A percentile compares a stretch with the other conserved stretches of the same genome.
Conservation (phyloP, 2,329 filamentous ascomycete species). For the Hortaea sp. region DNA sequence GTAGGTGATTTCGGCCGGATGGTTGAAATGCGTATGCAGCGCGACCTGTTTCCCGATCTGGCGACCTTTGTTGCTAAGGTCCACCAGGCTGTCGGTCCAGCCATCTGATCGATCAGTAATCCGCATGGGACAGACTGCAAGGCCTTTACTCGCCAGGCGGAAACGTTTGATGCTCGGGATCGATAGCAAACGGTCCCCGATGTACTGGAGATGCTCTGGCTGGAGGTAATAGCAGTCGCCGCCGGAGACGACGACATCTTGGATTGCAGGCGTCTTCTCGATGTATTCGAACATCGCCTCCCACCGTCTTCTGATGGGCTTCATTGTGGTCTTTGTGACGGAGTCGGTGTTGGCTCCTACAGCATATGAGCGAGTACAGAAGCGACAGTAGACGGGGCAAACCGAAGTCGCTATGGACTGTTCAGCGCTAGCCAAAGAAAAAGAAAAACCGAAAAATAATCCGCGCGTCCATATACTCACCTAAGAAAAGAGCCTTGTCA, state of each 20-base stretch:
- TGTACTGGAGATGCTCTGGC: constrained; percentile 41
- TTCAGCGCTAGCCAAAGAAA: constrained; percentile 2
- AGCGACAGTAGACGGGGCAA: constrained; percentile 54
- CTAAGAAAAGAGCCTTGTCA: constrained; percentile 52
- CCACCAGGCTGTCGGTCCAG: constrained; percentile 46
- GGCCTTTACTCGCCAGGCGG: constrained; percentile 52
- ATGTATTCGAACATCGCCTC: constrained; percentile 50
- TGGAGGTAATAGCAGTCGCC: constrained; percentile 51
- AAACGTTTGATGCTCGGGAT: constrained; percentile 51
- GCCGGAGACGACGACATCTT: constrained; percentile 54
- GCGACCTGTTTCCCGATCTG: constrained; percentile 49
- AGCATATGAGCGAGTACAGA: constrained; percentile 51
- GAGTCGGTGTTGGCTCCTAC: constrained; percentile 47
- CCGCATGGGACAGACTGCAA: constrained; percentile 49
- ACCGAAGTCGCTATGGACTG: constrained; percentile 43
- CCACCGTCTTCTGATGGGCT: constrained; percentile 39
- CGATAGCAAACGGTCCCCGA: constrained; percentile 46
- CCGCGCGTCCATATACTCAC: constrained; percentile 28
- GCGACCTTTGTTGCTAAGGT: constrained; percentile 41
- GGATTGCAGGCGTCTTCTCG: constrained; percentile 37
- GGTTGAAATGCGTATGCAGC: constrained; percentile 57
- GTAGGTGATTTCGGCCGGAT: constrained; percentile 53
- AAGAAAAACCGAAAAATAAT: too few species aligned
- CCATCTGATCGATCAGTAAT: constrained; percentile 43
- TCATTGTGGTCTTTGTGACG: constrained; percentile 29